Evolutionary conservation across 2,329 filamentous ascomycete species (phyloP).

Genomic region (Pseudogymnoascus sp.): DNA sequence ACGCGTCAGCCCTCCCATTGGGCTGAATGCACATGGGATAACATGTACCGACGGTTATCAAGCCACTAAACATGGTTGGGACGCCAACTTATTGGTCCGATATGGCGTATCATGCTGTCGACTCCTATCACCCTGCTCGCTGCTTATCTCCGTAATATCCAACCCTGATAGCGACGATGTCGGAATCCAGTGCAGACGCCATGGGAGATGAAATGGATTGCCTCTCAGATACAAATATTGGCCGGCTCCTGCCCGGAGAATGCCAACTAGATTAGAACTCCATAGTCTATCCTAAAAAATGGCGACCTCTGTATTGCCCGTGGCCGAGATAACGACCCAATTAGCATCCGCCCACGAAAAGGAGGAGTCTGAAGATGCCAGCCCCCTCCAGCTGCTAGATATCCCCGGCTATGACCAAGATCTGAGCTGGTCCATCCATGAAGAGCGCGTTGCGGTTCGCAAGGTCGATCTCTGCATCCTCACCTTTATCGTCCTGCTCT

Average conservation of each 20-base stretch:
- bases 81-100: background rate
- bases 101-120: background rate
- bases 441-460: background rate
- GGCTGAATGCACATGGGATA: background rate
- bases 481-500: constrained; percentile 13
- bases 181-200: background rate
- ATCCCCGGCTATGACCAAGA: constrained; percentile 9
- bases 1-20: background rate
- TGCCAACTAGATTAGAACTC: background rate
- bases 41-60: background rate
- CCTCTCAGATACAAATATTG: constrained; percentile 1
- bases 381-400: background rate
- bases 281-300: background rate
- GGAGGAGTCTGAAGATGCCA: background rate
- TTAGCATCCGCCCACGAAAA: background rate
- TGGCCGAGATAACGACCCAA: constrained; percentile 31
- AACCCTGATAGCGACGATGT: background rate
- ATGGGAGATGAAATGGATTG: background rate
- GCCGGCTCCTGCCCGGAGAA: background rate
- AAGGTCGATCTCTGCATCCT: constrained; percentile 10
- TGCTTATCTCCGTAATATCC: background rate
- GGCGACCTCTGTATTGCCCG: constrained; percentile 28
- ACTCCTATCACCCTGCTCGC: background rate
- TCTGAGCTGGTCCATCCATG: background rate
- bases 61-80: background rate